These are phyloP conservation scores for Chrysosporium queenslandicum DNA, from an alignment of 2,329 filamentous ascomycete species.

Conservation along the genomic window DNA sequence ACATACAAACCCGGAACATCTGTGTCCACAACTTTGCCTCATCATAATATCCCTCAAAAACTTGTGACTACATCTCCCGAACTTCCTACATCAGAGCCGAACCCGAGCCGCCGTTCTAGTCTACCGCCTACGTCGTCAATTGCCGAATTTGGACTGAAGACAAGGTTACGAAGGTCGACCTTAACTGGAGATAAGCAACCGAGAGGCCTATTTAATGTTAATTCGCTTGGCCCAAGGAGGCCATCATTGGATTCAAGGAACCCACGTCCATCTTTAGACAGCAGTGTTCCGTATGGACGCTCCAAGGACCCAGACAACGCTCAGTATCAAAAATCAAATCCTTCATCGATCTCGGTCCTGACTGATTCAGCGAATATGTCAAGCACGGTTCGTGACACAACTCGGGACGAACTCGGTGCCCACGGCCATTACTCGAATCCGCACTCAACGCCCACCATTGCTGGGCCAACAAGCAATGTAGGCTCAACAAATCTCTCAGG, in stretches of 20 bases:
- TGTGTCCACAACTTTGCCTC: not conserved
- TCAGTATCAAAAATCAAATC: conserved; percentile 6
- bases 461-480: not conserved
- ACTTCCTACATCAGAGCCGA: not conserved
- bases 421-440: conserved; percentile 1
- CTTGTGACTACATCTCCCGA: not conserved
- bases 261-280: not conserved
- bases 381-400: not conserved
- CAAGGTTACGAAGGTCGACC: conserved; percentile 8
- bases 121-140: conserved; percentile 5
- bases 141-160: not conserved
- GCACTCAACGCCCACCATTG: conserved; percentile 1
- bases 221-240: not conserved
- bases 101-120: conserved; percentile 5
- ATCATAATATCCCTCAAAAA: not conserved
- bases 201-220: not conserved
- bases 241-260: not conserved
- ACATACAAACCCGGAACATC: conserved; percentile 1
- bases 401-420: not conserved
- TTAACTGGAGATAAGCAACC: conserved; percentile 5
- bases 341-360: not conserved
- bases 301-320: not conserved
- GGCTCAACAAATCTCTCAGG: conserved; percentile 48
- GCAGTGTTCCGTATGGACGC: not conserved
- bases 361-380: not conserved